These are phyloP conservation scores for Filosporella fistucella DNA, from an alignment of 495 filamentous ascomycete species.

Conservation along the genomic window DNA sequence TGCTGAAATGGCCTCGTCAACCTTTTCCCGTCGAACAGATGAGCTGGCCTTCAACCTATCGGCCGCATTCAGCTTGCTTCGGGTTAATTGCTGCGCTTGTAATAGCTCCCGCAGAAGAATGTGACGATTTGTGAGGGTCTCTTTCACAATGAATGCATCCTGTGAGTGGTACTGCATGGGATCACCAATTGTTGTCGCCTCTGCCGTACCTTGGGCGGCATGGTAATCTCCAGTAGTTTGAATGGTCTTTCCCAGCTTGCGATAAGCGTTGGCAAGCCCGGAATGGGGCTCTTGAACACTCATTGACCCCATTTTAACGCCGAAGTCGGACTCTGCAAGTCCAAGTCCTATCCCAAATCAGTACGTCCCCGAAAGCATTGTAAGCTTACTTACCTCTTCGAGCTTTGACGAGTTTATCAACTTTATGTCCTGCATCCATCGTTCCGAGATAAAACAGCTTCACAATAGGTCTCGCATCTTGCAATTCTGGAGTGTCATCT, in stretches of 20 bases:
- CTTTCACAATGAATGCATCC: slow-evolving; percentile 97
- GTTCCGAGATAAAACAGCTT: slow-evolving; percentile 94
- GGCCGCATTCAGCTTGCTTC: slow-evolving; percentile 74
- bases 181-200: slow-evolving; percentile 92
- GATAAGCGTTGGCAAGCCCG: slow-evolving; percentile 83
- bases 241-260: slow-evolving; percentile 89
- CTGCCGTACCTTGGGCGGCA: slow-evolving; percentile 94
- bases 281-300: slow-evolving; percentile 83
- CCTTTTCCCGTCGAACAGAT: slow-evolving; percentile 85
- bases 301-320: slow-evolving; percentile 81
- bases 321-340: slow-evolving; percentile 89
- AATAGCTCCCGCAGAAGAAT: slow-evolving; percentile 94
- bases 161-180: slow-evolving; percentile 92
- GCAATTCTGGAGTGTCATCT: slow-evolving; percentile 93
- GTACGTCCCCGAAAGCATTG: neutral
- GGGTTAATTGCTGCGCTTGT: slow-evolving; percentile 76
- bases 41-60: slow-evolving; percentile 82
- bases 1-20: slow-evolving; percentile 87
- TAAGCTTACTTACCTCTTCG: slow-evolving; percentile 65
- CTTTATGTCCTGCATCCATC: slow-evolving; percentile 94
- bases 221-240: slow-evolving; percentile 93
- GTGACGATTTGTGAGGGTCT: slow-evolving; percentile 96
- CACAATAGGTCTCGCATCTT: slow-evolving; percentile 81
- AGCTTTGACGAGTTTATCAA: slow-evolving; percentile 89
- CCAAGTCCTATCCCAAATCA: slow-evolving; percentile 63